These are phyloP conservation scores for Avena eriantha DNA, from an alignment of 176 grass and related monocot species.

Conservation along the genomic window DNA sequence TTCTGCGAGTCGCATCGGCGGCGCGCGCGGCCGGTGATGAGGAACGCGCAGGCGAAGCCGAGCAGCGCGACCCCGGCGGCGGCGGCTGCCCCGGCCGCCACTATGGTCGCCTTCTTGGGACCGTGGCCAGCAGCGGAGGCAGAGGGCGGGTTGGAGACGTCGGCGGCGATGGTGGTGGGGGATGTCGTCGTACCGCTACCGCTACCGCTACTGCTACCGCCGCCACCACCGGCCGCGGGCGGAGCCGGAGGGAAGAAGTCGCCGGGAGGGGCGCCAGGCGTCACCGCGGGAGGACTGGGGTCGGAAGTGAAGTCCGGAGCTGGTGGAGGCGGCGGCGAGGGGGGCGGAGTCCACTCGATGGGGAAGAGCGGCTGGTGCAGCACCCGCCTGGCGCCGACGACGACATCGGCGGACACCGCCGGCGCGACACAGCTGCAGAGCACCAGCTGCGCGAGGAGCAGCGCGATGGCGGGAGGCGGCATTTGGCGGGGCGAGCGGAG, in stretches of 20 bases:
- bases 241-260: conserved; percentile 65
- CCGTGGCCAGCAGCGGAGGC: conserved; percentile 4
- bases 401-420: conserved; percentile 28
- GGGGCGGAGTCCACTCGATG: conserved; percentile 87
- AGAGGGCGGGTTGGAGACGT: conserved; percentile 43
- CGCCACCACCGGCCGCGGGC: not conserved
- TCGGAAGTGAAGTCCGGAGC: conserved; percentile 68
- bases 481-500: conserved; percentile 22
- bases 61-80: conserved; percentile 46
- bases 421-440: not conserved
- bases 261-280: conserved; percentile 31
- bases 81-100: conserved; percentile 51
- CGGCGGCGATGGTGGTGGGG: conserved; percentile 56
- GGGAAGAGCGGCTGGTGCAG: conserved; percentile 91
- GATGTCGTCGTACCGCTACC: not conserved
- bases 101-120: conserved; percentile 53
- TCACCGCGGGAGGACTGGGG: conserved; percentile 41
- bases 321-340: conserved; percentile 57
- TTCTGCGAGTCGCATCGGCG: conserved; percentile 63
- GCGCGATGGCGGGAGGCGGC: conserved; percentile 47
- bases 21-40: conserved; percentile 43
- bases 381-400: conserved; percentile 41
- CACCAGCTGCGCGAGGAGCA: conserved; percentile 22
- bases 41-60: conserved; percentile 48
- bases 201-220: not conserved